These are phyloP conservation scores for Oryza longistaminata DNA, from an alignment of 176 grass and related monocot species.

Conservation along the genomic window DNA sequence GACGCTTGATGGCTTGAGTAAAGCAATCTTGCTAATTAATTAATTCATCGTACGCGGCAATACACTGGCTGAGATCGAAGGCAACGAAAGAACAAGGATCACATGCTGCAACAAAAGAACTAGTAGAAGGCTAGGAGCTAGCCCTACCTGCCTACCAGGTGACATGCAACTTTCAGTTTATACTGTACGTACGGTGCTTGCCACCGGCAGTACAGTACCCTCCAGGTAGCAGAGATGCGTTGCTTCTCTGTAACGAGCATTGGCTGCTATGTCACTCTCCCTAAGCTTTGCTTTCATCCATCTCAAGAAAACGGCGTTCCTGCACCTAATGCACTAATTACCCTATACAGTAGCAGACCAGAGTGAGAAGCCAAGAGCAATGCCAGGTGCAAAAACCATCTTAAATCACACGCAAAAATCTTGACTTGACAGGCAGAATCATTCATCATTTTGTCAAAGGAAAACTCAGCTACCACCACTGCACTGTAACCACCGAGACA, in stretches of 20 bases:
- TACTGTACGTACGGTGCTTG: background rate
- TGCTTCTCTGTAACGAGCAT: background rate
- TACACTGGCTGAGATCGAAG: background rate
- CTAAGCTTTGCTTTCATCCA: slow-evolving; percentile 33
- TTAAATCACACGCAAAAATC: slow-evolving; percentile 28
- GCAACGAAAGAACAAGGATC: background rate
- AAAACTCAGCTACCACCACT: background rate
- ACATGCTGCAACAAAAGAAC: background rate
- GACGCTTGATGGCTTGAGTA: background rate
- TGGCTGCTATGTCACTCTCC: slow-evolving; percentile 23
- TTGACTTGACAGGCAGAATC: background rate
- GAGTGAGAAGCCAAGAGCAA: background rate
- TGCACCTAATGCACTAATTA: slow-evolving; percentile 22
- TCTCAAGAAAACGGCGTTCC: slow-evolving; percentile 22
- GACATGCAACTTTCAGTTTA: background rate
- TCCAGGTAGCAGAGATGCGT: background rate
- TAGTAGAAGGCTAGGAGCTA: background rate
- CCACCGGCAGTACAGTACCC: background rate
- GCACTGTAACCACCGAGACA: background rate
- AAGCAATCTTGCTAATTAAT: background rate
- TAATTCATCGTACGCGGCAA: slow-evolving; percentile 1
- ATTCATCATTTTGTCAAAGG: slow-evolving; percentile 6
- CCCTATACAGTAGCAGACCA: slow-evolving; percentile 10
- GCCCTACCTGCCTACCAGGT: background rate
- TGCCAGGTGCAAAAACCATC: background rate